Evolutionary conservation across 2,329 filamentous ascomycete genomes (phyloP).

Genomic region (Diplodia sapinea): DNA sequence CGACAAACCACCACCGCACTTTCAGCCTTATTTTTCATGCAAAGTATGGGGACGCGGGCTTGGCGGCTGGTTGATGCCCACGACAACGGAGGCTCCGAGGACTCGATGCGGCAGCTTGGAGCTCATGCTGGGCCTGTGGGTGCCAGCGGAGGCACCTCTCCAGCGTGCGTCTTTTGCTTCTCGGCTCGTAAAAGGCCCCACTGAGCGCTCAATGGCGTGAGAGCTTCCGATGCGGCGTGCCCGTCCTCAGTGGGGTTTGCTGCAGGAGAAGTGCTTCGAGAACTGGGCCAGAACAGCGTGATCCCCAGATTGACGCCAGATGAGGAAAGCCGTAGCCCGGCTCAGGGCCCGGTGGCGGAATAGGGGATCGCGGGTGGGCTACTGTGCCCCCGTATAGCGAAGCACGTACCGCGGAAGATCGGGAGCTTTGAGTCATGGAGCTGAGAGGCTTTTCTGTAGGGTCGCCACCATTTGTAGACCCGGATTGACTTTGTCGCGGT

Average conservation of each 20-base stretch:
- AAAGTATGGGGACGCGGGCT: background rate
- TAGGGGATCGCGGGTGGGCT: conserved; percentile 23
- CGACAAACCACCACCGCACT: conserved; percentile 8
- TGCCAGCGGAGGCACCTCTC: background rate
- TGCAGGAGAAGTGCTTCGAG: conserved; percentile 17
- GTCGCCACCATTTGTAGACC: background rate
- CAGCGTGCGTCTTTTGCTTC: conserved; percentile 1
- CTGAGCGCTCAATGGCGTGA: conserved; percentile 17
- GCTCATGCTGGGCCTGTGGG: background rate
- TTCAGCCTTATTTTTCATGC: conserved; percentile 5
- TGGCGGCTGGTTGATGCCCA: conserved; percentile 7
- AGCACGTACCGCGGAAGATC: conserved; percentile 23
- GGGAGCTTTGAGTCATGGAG: conserved; percentile 18
- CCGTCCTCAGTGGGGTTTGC: conserved; percentile 12
- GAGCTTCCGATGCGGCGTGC: conserved; percentile 20
- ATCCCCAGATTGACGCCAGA: conserved; percentile 27
- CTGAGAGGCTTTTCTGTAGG: background rate
- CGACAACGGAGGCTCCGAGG: background rate
- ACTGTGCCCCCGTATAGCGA: conserved; percentile 17
- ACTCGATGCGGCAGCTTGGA: background rate
- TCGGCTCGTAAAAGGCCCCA: conserved; percentile 18
- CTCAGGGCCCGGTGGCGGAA: conserved; percentile 1
- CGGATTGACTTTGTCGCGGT: background rate
- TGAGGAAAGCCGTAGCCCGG: background rate
- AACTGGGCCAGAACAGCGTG: conserved; percentile 21